These are phyloP conservation scores for Cryptococcus sp. DNA, from an alignment of 1,284 basidiomycete species.

Conservation along the genomic window DNA sequence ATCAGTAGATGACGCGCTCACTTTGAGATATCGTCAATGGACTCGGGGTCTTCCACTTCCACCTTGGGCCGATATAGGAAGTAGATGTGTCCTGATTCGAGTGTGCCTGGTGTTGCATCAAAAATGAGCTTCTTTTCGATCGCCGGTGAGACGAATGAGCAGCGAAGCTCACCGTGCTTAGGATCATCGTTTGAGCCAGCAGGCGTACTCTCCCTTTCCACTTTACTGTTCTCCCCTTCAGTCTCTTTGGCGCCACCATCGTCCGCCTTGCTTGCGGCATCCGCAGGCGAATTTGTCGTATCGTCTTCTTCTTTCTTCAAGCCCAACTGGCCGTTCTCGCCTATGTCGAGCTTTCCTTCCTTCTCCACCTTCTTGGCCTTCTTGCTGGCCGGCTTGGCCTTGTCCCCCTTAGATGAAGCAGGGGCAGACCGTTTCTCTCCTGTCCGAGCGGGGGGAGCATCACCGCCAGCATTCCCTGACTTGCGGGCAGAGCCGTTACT, in stretches of 20 bases:
- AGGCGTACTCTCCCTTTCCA: background rate
- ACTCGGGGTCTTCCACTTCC: slow-evolving; percentile 60
- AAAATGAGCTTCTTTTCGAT: background rate
- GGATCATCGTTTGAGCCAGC: slow-evolving; percentile 25
- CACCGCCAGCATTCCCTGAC: slow-evolving; percentile 1
- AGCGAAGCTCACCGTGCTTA: slow-evolving; percentile 29
- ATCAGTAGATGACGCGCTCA: slow-evolving; percentile 8
- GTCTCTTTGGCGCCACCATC: slow-evolving; percentile 12
- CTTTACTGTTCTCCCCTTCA: slow-evolving; percentile 15
- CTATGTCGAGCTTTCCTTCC: slow-evolving; percentile 23
- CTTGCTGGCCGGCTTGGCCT: slow-evolving; percentile 11
- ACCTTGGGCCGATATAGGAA: slow-evolving; percentile 70
- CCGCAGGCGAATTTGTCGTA: slow-evolving; percentile 4
- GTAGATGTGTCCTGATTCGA: slow-evolving; percentile 58
- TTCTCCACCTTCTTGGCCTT: slow-evolving; percentile 21
- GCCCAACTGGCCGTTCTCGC: slow-evolving; percentile 24
- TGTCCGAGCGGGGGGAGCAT: background rate
- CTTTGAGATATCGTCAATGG: slow-evolving; percentile 64
- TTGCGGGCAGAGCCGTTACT: background rate
- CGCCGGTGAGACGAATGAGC: background rate
- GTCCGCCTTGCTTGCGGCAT: slow-evolving; percentile 6
- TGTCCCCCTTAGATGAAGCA: background rate
- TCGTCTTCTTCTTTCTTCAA: slow-evolving; percentile 14
- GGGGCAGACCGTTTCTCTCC: slow-evolving; percentile 17
- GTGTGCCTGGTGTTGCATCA: slow-evolving; percentile 34